Evolutionary conservation across 805 yeast species (phyloP), one percentile per base, ranked within the genome.

Genomic region (Candida krabiensis): DNA sequence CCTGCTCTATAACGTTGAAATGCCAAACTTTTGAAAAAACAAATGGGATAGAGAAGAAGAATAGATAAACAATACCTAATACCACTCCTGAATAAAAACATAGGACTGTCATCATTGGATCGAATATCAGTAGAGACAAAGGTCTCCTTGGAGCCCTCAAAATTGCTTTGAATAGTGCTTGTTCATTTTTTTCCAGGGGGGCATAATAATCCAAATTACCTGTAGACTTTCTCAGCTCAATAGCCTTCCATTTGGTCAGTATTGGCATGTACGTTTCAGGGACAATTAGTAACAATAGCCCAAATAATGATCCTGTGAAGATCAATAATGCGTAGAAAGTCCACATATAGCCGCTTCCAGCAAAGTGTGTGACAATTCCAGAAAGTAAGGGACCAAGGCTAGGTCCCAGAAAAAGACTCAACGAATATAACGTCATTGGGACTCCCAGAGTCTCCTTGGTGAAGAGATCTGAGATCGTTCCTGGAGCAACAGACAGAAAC

Each of bases 401-500:
- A 2, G 93, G 91, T 0, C 91, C 93, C 29, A 78, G 53, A 38
- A 81, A 74, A 2, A 87, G 86, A 3, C 80, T 71, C 13, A 82
- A 64, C 0, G 86, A 71, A 51, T 75, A 84, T 4, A 81, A 61
- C 3, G 86, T 76, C 76, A 86, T 73, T 2, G 93, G 89, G 8
- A 71, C 61, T 22, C 86, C 86, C 38, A 88, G 76, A 28, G 78
- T 73, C 37, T 69, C 61, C 41, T 79, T 78, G 14, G 66, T 66
- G 67, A 79, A 86, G 40, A 85, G 68, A 58, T 86, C 95, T 9
- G 87, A 79, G 30, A 86, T 66, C 1, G 85, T 72, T 15, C 93
- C 95, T 24, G 90, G 89, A 8, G 88, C 87, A 22, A 84, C 82
- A 44, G 83, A 77, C 47, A 86, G 65, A 28, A 88, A 84, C 2